A percentile compares a stretch with the other conserved stretches of the same genome.
Evolutionary conservation across 75 land plant species (phyloP).

Genomic region (Picea sitchensis): DNA sequence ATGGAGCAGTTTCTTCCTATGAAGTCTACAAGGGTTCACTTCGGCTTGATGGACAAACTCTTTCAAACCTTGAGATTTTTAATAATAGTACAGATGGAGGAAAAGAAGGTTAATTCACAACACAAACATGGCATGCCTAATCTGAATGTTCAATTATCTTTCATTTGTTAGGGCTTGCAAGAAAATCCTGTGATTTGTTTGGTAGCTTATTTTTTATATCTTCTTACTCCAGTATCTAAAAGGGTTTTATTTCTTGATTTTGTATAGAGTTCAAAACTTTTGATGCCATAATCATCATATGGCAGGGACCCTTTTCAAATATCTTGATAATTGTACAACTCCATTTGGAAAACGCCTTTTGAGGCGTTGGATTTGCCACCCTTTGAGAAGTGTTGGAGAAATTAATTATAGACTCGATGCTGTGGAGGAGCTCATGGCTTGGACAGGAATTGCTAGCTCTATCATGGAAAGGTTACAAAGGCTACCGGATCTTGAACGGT

Average conservation of each 20-base stretch:
- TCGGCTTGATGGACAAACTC: conserved; percentile 86
- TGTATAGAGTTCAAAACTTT: background rate
- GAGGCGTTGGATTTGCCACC: conserved; percentile 92
- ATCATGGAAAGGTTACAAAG: conserved; percentile 46
- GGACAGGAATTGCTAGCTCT: conserved; percentile 39
- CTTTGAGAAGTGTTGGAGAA: conserved; percentile 54
- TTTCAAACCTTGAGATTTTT: conserved; percentile 89
- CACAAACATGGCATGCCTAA: background rate
- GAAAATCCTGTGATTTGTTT: background rate
- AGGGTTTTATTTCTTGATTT: background rate
- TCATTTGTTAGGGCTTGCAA: background rate
- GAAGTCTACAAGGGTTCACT: conserved; percentile 76
- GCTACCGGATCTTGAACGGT: conserved; percentile 86
- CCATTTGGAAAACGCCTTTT: conserved; percentile 90
- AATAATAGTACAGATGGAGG: conserved; percentile 84
- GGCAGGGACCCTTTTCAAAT: conserved; percentile 75
- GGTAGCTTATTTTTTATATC: conserved; percentile 3
- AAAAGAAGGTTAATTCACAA: conserved; percentile 45
- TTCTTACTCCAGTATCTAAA: background rate
- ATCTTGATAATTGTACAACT: conserved; percentile 80
- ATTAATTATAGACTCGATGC: conserved; percentile 72
- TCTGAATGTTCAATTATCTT: background rate
- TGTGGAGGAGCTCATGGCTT: conserved; percentile 49
- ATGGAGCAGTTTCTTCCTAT: conserved; percentile 68
- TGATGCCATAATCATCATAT: conserved; percentile 2